phyloP scores from a whole-genome alignment of 2,329 filamentous ascomycete genomes.

The Fusarium algeriense region DNA sequence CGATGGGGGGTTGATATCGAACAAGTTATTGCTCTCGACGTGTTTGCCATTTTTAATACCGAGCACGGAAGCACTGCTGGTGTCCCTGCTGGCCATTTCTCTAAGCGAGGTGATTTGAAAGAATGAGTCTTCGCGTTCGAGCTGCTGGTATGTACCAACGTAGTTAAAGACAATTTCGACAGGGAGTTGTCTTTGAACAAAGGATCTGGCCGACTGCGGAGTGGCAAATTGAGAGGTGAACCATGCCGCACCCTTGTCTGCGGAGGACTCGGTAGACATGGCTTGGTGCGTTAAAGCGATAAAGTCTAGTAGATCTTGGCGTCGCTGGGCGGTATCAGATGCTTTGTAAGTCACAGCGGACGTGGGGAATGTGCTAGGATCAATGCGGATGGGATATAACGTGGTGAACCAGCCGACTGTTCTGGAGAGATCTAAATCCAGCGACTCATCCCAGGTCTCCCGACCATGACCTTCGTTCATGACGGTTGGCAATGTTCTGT shows the following conservation, averaged over 20 bases:
- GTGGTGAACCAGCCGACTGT: constrained; percentile 29
- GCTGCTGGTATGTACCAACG: no score
- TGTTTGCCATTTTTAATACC: no score
- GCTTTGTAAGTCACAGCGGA: neutral
- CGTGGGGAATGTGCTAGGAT: neutral
- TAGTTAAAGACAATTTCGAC: no score
- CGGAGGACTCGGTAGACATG: constrained; percentile 5
- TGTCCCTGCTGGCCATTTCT: no score
- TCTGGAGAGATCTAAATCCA: constrained; percentile 5
- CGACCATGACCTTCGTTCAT: constrained; percentile 17
- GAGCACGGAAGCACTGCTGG: no score
- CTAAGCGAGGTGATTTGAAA: no score
- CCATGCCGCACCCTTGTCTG: constrained; percentile 3
- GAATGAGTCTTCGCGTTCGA: no score
- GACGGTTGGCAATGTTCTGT: constrained; percentile 9
- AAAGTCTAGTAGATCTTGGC: neutral
- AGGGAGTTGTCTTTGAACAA: no score
- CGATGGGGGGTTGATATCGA: no score
- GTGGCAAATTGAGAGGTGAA: constrained; percentile 25
- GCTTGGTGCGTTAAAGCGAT: constrained; percentile 10
- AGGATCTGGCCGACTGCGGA: no score
- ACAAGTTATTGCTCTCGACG: no score
- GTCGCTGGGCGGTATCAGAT: neutral
- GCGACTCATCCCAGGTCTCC: constrained; percentile 1
- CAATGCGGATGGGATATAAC: constrained; percentile 8